Evolutionary conservation across 23 red algal species (phyloP), one percentile per base, ranked within the genome.

Genomic region (Pyropia haitanensis): DNA sequence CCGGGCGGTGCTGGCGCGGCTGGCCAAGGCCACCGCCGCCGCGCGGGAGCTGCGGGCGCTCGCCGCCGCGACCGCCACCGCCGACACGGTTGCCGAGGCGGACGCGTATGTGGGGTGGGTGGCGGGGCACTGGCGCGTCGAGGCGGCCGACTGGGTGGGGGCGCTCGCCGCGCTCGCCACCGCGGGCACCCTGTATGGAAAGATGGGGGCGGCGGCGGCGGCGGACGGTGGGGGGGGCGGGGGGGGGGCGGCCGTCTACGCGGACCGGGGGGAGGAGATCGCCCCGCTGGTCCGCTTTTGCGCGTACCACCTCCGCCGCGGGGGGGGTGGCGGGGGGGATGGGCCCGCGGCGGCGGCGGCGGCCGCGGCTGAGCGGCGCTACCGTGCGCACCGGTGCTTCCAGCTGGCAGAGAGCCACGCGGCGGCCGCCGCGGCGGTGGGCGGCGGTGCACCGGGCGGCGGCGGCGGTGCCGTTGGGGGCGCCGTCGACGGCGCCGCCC

Each of bases 81-180:
- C 65, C 18, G 56, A 54, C 51, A 88, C 81, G 27, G 26, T 73
- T 48, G 52, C 68, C 16, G 90, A 95, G 51, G 81, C 78, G 18
- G 56, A 81, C 60, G 90, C 81, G 15, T 95, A 95, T 60, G 64
- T 61, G 3, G 58, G 51, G 26, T 76, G 71, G 24, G 78, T 95
- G 77, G 21, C 49, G 18, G 81, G 81, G 59, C 53, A 67, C 14
- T 59, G 49, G 48, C 53, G 60, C 0, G 33, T 87, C 57, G 90
- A 95, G 57, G 60, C 48, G 18, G 71, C 73, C 49, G 52, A 71
- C 13, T 83, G 87, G 87, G 60, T 65, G 0, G 17, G 50, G 1
- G 75, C 87, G 12, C 59, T 78, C 18, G 76, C 58, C 14, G 54
- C 52, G 0, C 81, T 69, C 31, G 52, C 67, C 22, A 83, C 27